Percentiles rank a stretch among this genome's conserved stretches.
These are phyloP conservation scores for Pseudonectria foliicola DNA, from an alignment of 2,329 filamentous ascomycete species.

Conservation along the genomic window DNA sequence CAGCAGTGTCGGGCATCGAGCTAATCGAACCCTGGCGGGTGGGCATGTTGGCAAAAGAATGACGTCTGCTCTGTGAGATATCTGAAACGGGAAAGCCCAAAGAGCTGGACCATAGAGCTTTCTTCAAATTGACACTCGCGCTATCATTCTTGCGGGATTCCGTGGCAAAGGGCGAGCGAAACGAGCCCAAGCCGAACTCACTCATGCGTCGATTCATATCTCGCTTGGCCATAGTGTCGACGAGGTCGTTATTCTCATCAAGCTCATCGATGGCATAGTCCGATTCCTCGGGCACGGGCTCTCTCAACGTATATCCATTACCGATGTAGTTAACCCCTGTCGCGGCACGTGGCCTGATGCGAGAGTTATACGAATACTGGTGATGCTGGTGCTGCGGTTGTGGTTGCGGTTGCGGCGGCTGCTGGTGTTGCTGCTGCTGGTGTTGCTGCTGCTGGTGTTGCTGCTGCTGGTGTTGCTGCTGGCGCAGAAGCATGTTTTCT, in stretches of 20 bases:
- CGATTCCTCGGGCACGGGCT: slow-evolving; percentile 55
- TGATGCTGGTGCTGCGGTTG: slow-evolving; percentile 19
- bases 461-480: slow-evolving; percentile 33
- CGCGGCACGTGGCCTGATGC: slow-evolving; percentile 51
- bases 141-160: slow-evolving; percentile 59
- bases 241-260: slow-evolving; percentile 51
- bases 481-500: slow-evolving; percentile 56
- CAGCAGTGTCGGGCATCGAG: slow-evolving; percentile 47
- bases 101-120: slow-evolving; percentile 64
- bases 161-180: slow-evolving; percentile 42
- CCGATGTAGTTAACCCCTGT: slow-evolving; percentile 47
- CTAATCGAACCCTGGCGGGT: slow-evolving; percentile 58
- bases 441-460: slow-evolving; percentile 39
- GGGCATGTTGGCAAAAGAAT: slow-evolving; percentile 69
- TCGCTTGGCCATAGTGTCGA: slow-evolving; percentile 41
- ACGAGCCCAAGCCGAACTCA: slow-evolving; percentile 42
- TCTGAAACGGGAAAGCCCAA: slow-evolving; percentile 60
- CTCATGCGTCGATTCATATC: slow-evolving; percentile 48
- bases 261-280: slow-evolving; percentile 69
- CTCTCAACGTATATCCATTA: slow-evolving; percentile 54
- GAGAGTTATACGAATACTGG: slow-evolving; percentile 44
- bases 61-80: slow-evolving; percentile 65
- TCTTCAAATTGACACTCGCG: slow-evolving; percentile 49
- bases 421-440: slow-evolving; percentile 34
- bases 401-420: slow-evolving; percentile 44